Evolutionary conservation across 208 protist genomes (phyloP).

Genomic region (Wallacemonas sp.): DNA sequence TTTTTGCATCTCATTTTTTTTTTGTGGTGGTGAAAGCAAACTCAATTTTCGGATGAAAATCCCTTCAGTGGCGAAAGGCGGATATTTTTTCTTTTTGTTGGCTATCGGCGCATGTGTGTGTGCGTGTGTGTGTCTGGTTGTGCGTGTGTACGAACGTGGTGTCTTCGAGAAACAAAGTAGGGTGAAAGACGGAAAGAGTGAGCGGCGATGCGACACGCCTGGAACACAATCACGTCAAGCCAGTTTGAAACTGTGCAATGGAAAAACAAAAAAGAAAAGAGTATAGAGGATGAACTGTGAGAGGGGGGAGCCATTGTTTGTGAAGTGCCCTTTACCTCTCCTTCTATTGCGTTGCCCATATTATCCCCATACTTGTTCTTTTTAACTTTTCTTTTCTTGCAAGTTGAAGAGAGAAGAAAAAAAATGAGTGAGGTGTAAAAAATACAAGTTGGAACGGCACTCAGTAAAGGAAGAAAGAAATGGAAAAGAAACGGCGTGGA

Average conservation of each 20-base stretch:
- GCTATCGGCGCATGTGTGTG: not conserved
- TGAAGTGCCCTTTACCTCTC: no score
- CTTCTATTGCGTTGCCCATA: no score
- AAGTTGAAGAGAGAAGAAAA: no score
- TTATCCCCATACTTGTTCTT: no score
- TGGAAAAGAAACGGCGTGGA: constrained; percentile 9
- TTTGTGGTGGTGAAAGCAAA: not conserved
- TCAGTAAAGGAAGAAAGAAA: constrained; percentile 13
- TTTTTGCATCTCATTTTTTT: not conserved
- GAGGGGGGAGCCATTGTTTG: not conserved
- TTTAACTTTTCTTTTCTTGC: no score
- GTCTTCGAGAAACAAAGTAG: not conserved
- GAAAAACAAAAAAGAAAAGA: constrained; percentile 13
- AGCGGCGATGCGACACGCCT: no score
- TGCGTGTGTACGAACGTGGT: not conserved
- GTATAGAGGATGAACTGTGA: constrained; percentile 12
- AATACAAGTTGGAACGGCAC: constrained; percentile 8
- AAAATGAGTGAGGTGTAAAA: constrained; percentile 7
- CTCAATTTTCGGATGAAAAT: not conserved
- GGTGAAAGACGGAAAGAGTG: no score
- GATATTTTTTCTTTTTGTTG: constrained; percentile 10
- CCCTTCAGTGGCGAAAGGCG: not conserved
- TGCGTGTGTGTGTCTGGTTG: constrained; percentile 20
- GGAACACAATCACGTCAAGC: not conserved
- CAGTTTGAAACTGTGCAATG: not conserved